Conservation (phyloP, 2,329 filamentous ascomycete genomes). For the Apiospora marii region DNA sequence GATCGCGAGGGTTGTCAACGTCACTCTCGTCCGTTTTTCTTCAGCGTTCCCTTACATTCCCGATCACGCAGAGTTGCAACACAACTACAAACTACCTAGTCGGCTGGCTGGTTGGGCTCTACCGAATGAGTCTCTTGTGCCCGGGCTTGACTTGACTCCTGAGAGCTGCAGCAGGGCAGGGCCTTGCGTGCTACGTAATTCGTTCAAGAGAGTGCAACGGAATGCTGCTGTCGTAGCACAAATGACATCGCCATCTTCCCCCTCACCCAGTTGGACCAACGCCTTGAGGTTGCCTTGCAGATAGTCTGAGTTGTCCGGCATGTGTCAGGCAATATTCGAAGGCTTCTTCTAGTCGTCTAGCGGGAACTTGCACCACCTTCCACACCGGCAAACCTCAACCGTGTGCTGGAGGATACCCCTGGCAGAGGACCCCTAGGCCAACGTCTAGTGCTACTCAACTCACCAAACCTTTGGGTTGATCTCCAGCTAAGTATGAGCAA, state of each 20-base stretch:
- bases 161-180: constrained; percentile 7
- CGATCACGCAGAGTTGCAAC: neutral
- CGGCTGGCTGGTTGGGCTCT: neutral
- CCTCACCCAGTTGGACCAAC: constrained; percentile 16
- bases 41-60: constrained; percentile 8
- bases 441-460: constrained; percentile 1
- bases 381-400: neutral
- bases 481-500: neutral
- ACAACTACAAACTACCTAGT: neutral
- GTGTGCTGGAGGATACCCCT: neutral
- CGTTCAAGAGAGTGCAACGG: neutral
- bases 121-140: neutral
- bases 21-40: constrained; percentile 19
- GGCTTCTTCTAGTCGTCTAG: constrained; percentile 4
- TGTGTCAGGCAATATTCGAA: constrained; percentile 19
- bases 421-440: neutral
- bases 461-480: neutral
- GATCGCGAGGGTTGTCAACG: neutral
- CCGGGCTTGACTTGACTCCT: constrained; percentile 9
- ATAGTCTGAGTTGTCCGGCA: constrained; percentile 17
- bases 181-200: constrained; percentile 6
- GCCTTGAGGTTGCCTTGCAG: constrained; percentile 19
- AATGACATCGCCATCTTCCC: constrained; percentile 4
- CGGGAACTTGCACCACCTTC: constrained; percentile 16
- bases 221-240: constrained; percentile 14